phyloP scores from a whole-genome alignment of 2,329 filamentous ascomycete species.

The Sporothrix dimorphospora region DNA sequence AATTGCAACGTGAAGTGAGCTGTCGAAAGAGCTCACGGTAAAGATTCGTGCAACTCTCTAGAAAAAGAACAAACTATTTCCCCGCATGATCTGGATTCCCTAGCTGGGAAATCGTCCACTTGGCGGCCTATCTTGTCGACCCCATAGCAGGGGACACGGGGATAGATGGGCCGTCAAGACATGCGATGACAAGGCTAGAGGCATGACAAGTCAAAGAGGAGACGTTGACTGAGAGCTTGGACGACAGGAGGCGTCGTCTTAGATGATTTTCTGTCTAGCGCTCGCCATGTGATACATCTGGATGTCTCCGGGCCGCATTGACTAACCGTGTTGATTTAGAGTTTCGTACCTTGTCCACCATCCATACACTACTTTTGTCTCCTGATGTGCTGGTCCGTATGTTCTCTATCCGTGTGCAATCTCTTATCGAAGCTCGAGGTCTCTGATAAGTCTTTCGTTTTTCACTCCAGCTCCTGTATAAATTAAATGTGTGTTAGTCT shows the following conservation, averaged over 20 bases:
- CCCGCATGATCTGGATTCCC: slow-evolving; percentile 9
- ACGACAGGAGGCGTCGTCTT: neutral
- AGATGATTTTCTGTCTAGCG: too few species aligned
- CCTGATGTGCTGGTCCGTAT: neutral
- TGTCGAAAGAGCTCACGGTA: too few species aligned
- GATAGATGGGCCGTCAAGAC: neutral
- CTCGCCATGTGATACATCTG: neutral
- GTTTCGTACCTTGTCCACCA: neutral
- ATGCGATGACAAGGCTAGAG: neutral
- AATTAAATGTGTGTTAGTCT: too few species aligned
- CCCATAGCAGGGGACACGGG: neutral
- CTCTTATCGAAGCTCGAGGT: neutral
- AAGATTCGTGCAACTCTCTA: too few species aligned
- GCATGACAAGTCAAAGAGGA: neutral
- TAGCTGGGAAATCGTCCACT: neutral
- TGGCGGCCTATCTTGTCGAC: neutral
- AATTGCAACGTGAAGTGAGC: neutral
- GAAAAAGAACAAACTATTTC: neutral
- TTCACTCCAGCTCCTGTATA: too few species aligned
- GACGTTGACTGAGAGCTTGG: neutral
- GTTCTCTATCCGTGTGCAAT: neutral
- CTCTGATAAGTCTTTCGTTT: too few species aligned
- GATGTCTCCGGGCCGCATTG: neutral
- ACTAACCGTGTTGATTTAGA: neutral
- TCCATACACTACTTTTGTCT: neutral